Conservation (phyloP, 2,329 filamentous ascomycete genomes). For the Pyrenophora seminiperda region DNA sequence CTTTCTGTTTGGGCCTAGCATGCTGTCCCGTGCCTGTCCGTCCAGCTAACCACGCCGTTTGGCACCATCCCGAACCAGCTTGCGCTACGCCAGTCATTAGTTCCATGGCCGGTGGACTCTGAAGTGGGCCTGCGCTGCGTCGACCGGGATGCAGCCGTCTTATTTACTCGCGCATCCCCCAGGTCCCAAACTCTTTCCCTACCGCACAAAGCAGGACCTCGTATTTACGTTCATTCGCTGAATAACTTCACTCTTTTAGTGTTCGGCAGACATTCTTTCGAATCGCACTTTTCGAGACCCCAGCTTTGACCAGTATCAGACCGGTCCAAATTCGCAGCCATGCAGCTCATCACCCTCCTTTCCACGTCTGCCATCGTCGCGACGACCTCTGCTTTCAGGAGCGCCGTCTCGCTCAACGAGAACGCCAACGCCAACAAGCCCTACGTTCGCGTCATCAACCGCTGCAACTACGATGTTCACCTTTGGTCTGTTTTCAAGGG, state of each 20-base stretch:
- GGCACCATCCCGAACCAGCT: constrained; percentile 38
- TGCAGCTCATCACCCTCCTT: constrained; percentile 42
- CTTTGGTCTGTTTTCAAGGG: constrained; percentile 47
- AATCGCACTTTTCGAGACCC: constrained; percentile 28
- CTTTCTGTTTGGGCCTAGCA: constrained; percentile 30
- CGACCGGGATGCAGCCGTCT: constrained; percentile 36
- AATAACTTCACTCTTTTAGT: constrained; percentile 51
- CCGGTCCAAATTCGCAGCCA: constrained; percentile 28
- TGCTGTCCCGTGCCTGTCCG: constrained; percentile 34
- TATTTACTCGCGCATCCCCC: constrained; percentile 47
- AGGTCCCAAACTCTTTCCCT: constrained; percentile 28
- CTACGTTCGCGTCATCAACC: constrained; percentile 44
- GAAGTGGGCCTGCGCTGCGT: constrained; percentile 36
- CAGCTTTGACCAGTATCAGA: constrained; percentile 18
- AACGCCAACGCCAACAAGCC: constrained; percentile 22
- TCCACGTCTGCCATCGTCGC: constrained; percentile 41
- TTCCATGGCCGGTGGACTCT: constrained; percentile 36
- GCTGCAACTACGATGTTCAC: constrained; percentile 46
- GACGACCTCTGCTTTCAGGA: constrained; percentile 29
- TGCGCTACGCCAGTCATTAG: constrained; percentile 44
- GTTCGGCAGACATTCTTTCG: constrained; percentile 46
- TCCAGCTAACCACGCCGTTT: constrained; percentile 42
- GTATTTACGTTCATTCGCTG: constrained; percentile 46
- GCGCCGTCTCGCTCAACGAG: constrained; percentile 24
- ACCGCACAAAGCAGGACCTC: constrained; percentile 47